Conservation (phyloP, 2,329 filamentous ascomycete species). For the Orbilia brochopaga region DNA sequence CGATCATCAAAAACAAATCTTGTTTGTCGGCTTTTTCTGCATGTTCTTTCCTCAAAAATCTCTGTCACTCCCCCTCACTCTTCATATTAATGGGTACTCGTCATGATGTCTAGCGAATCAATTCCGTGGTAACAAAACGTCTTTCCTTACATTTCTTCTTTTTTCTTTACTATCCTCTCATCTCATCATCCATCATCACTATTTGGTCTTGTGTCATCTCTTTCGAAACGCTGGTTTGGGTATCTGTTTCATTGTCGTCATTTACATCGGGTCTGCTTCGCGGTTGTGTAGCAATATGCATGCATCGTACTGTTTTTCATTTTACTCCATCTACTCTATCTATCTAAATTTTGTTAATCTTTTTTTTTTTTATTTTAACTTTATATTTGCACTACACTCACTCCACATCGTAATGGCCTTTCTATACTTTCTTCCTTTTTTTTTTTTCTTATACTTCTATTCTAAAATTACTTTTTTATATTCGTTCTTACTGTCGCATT, state of each 20-base stretch:
- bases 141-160: conserved; percentile 18
- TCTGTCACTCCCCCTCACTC: conserved; percentile 16
- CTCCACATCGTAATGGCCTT: conserved; percentile 46
- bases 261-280: conserved; percentile 41
- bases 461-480: no score
- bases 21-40: conserved; percentile 13
- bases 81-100: conserved; percentile 49
- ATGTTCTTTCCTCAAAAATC: neutral
- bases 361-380: conserved; percentile 27
- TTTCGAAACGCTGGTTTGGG: conserved; percentile 43
- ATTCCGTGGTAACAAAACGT: conserved; percentile 51
- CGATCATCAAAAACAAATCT: conserved; percentile 14
- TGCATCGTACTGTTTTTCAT: conserved; percentile 42
- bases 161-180: conserved; percentile 3
- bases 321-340: neutral
- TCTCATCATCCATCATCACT: neutral
- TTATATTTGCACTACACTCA: conserved; percentile 17
- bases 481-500: no score
- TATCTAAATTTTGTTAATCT: conserved; percentile 12
- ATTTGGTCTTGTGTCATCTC: conserved; percentile 10
- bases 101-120: conserved; percentile 51
- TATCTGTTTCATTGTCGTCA: conserved; percentile 37
- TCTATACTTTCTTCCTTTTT: conserved; percentile 18
- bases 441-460: conserved; percentile 10
- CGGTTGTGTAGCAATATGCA: conserved; percentile 45